Evolutionary conservation across 2,329 filamentous ascomycete genomes (phyloP).

Genomic region (Fusarium nelsonii): DNA sequence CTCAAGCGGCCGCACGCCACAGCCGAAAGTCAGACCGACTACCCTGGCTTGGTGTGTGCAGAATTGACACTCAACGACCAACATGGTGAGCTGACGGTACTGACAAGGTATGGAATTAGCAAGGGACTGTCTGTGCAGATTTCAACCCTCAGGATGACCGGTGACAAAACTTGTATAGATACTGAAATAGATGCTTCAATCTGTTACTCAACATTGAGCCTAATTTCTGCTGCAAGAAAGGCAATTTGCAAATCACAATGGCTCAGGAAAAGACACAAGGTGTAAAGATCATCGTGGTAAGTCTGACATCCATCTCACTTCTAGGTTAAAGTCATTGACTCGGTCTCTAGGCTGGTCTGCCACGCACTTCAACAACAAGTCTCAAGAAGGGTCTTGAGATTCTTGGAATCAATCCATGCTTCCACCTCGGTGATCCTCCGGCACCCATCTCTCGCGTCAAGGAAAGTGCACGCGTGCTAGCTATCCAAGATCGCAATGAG

Average conservation of each 20-base stretch:
- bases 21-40: background rate
- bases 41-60: background rate
- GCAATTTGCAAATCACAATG: constrained; percentile 1
- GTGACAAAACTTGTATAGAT: constrained; percentile 13
- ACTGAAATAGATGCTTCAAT: background rate
- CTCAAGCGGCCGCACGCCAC: constrained; percentile 8
- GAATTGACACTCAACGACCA: background rate
- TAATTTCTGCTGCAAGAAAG: background rate
- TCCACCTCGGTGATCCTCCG: constrained; percentile 39
- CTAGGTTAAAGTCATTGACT: constrained; percentile 1
- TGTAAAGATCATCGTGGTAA: constrained; percentile 38
- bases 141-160: background rate
- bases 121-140: background rate
- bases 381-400: constrained; percentile 40
- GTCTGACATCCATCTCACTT: background rate
- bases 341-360: constrained; percentile 23
- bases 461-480: constrained; percentile 34
- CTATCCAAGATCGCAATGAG: constrained; percentile 30
- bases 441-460: constrained; percentile 32
- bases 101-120: background rate
- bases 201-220: background rate
- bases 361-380: constrained; percentile 37
- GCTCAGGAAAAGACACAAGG: background rate
- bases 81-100: background rate
- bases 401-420: constrained; percentile 30